Base-by-base conservation (phyloP, 768 basidiomycete genomes). In the Russula brevipes region DNA sequence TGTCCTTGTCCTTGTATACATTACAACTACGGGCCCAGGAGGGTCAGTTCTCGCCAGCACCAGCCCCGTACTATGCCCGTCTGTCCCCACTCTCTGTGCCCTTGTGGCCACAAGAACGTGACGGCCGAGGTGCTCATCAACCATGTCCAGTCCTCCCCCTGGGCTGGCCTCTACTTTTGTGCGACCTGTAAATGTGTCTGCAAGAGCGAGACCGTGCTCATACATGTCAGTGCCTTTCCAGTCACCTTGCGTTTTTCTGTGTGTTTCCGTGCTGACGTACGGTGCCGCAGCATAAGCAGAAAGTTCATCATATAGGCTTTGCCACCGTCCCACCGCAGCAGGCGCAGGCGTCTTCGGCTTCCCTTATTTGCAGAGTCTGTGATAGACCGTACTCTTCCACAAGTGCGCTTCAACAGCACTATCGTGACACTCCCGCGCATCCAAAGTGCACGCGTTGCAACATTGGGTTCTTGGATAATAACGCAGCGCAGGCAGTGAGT, bases 361-460 rank as follows among this genome's bases (percentile, higher is more conserved):
- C 49, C 17, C 4, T 1, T 31, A 2, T 10, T 11, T 60, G 66
- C 39, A 58, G 41, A 17, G 5, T 41, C 35, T 66, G 64, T 35
- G 8, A 50, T 38, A 56, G 54, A 58, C 16, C 35, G 5, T 65
- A 53, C 50, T 1, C 31, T 49, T 36, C 17, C 4, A 2, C 30
- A 42, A 51, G 4, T 7, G 75, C 77, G 2, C 68, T 81, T 24
- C 76, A 79, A 14, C 79, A 80, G 61, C 81, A 82, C 61, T 82
- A 78, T 65, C 72, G 79, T 35, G 80, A 79, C 7, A 77, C 78
- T 10, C 63, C 73, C 35, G 69, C 72, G 5, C 81, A 82, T 68
- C 80, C 81, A 1, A 82, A 79, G 47, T 82, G 81, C 65, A 55
- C 68, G 42, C 54, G 53, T 14, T 82, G 81, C 63, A 77, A 78